Conservation (phyloP, 2,329 filamentous ascomycete genomes). For the Hymenoscyphus linearis region DNA sequence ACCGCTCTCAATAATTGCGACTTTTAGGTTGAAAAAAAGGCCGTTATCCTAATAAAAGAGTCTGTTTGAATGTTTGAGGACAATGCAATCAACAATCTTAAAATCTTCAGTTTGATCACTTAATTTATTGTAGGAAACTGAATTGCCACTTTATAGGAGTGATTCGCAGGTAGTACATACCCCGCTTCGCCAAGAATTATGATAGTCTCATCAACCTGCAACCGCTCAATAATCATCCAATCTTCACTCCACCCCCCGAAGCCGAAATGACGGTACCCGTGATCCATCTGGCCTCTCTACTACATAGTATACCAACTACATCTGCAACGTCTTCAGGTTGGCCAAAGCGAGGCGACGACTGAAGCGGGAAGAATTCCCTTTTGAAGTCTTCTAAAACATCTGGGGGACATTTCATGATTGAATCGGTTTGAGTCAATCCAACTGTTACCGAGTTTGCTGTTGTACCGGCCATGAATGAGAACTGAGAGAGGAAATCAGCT, state of each 20-base stretch:
- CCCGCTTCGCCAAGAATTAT: background rate
- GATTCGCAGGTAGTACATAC: background rate
- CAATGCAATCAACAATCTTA: too few relatives aligned
- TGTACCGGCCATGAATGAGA: slow-evolving; percentile 33
- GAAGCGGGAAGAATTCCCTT: slow-evolving; percentile 32
- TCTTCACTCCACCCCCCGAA: background rate
- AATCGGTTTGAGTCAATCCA: slow-evolving; percentile 33
- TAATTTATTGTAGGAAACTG: too few relatives aligned
- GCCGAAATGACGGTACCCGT: slow-evolving; percentile 23
- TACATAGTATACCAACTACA: slow-evolving; percentile 34
- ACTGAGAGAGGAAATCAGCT: slow-evolving; percentile 17
- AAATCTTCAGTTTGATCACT: too few relatives aligned
- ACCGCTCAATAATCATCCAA: background rate
- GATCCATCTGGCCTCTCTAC: slow-evolving; percentile 34
- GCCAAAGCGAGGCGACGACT: slow-evolving; percentile 32
- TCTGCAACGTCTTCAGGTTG: slow-evolving; percentile 35
- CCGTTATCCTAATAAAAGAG: too few relatives aligned
- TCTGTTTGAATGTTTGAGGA: too few relatives aligned
- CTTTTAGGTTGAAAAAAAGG: too few relatives aligned
- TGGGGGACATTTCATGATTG: slow-evolving; percentile 31
- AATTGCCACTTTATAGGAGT: background rate
- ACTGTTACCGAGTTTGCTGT: slow-evolving; percentile 34
- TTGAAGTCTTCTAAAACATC: slow-evolving; percentile 32
- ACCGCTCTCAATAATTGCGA: too few relatives aligned
- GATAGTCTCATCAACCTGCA: background rate